phyloP scores from a whole-genome alignment of 192 early-diverging fungal genomes.

The Gigaspora rosea region DNA sequence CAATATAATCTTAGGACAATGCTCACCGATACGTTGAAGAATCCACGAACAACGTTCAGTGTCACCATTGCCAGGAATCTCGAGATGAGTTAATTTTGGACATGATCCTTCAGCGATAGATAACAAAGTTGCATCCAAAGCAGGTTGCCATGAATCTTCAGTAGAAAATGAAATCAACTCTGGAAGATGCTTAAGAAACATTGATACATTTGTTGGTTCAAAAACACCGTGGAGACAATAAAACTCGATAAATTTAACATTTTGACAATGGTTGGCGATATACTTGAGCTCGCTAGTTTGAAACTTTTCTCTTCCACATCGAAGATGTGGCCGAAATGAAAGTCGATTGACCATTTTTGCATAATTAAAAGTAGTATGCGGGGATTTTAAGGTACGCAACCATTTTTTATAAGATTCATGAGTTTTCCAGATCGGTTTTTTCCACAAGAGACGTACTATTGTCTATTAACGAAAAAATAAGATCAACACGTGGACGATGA shows the following conservation, averaged over 20 bases:
- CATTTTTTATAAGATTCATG: constrained; percentile 14
- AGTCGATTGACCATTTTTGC: constrained; percentile 7
- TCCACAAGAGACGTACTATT: not conserved
- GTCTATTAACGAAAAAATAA: not conserved
- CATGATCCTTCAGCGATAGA: constrained; percentile 1
- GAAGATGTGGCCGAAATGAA: not conserved
- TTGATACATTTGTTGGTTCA: not conserved
- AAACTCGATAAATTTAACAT: constrained; percentile 12
- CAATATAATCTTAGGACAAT: not conserved
- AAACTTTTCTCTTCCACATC: constrained; percentile 3
- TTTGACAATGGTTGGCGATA: constrained; percentile 7
- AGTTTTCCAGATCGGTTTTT: constrained; percentile 2
- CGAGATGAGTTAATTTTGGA: constrained; percentile 9
- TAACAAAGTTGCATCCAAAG: constrained; percentile 2
- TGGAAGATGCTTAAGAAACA: not conserved
- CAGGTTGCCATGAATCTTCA: not conserved
- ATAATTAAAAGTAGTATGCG: not conserved
- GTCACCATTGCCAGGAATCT: constrained; percentile 13
- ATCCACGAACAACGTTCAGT: constrained; percentile 2
- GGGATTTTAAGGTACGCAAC: not conserved
- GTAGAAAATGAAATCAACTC: not conserved
- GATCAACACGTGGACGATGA: not conserved
- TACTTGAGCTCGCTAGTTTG: not conserved
- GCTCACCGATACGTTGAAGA: not conserved
- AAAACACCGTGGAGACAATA: constrained; percentile 14